Base-by-base conservation (phyloP, 257 asterid species). In the Scutellaria minor region DNA sequence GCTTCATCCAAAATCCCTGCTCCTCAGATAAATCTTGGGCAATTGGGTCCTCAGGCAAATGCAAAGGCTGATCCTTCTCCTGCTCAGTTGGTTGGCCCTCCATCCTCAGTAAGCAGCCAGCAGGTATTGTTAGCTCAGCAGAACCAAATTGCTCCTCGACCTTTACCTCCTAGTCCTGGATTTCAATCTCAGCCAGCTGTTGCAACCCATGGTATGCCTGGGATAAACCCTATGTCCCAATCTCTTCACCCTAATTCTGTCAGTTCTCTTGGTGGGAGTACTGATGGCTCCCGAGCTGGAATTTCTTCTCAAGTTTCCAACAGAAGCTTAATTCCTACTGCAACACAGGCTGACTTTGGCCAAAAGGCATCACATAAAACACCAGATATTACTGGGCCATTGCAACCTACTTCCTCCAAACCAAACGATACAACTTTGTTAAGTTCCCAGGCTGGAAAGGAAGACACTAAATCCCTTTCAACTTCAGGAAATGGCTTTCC, bases 1-100 rank as follows among this genome's bases (percentile, higher is more conserved):
- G 98, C 98, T 79, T 88, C 99, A 46, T 81, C 96, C 74, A 83
- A 84, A 90, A 92, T 92, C 77, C 99, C 99, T 74, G 84, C 99
- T 76, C 99, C 99, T 52, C 87, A 80, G 88, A 91, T 94, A 86
- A 83, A 83, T 80, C 80, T 85, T 62, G 78, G 84, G 81, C 82
- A 71, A 31, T 68, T 75, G 18, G 83, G 80, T 73, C 81, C 82
- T 70, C 96, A 83, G 64, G 67, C 83, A 79, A 87, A 76, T 76
- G 56, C 75, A 37, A 73, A 75, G 55, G 70, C 83, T 66, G 83
- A 75, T 80, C 69, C 87, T 41, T 73, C 89, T 68, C 83, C 82
- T 22, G 79, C 70, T 24, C 90, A 77, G 61, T 44, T 56, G 18
- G 75, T 70, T 78, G 85, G 79, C 64, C 63, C 82, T 61, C 72